Conservation (phyloP, 2,329 filamentous ascomycete species). For the Diaporthe helianthi region DNA sequence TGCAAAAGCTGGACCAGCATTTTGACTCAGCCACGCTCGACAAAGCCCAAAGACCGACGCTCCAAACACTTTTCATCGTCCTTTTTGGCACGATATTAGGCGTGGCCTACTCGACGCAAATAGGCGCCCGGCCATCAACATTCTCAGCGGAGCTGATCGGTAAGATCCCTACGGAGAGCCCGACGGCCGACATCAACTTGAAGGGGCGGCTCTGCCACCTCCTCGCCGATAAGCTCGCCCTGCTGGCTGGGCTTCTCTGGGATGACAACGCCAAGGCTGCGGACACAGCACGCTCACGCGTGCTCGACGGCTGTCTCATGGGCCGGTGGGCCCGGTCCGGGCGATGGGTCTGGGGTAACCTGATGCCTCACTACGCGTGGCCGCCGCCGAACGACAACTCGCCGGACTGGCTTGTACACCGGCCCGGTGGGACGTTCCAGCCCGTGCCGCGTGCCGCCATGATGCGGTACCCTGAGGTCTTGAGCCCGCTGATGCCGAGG, state of each 20-base stretch:
- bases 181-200: neutral
- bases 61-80: conserved; percentile 4
- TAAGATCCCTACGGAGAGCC: neutral
- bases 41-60: neutral
- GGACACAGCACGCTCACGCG: neutral
- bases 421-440: neutral
- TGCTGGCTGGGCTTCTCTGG: neutral
- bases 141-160: neutral
- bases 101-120: conserved; percentile 4
- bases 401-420: neutral
- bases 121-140: neutral
- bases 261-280: neutral
- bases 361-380: conserved; percentile 7
- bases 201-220: conserved; percentile 24
- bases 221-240: neutral
- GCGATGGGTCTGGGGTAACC: conserved; percentile 8
- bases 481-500: conserved; percentile 5
- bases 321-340: conserved; percentile 18
- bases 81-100: conserved; percentile 18
- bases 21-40: neutral
- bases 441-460: neutral
- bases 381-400: neutral
- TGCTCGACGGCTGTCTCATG: conserved; percentile 19
- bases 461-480: conserved; percentile 11
- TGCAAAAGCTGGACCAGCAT: conserved; percentile 13